Conservation (phyloP, 2,329 filamentous ascomycete genomes). For the Penicillium sp. region DNA sequence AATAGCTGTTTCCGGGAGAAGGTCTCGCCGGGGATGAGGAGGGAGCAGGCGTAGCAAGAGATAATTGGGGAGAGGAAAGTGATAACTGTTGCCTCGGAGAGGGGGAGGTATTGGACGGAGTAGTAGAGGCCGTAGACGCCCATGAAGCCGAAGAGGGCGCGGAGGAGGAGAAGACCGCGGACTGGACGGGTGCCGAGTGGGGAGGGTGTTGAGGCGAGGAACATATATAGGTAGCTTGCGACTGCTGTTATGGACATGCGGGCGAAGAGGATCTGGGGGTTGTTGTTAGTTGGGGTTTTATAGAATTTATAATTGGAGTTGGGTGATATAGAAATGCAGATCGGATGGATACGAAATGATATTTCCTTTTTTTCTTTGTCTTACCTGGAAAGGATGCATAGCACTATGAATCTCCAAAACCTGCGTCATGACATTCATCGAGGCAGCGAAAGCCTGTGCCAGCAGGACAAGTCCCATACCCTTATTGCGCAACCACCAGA, state of each 20-base stretch:
- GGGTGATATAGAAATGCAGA: neutral
- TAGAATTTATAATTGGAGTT: neutral
- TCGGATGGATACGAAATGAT: neutral
- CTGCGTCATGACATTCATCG: slow-evolving; percentile 82
- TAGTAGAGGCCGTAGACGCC: slow-evolving; percentile 79
- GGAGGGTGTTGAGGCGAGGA: slow-evolving; percentile 63
- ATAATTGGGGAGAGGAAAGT: slow-evolving; percentile 81
- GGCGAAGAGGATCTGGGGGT: slow-evolving; percentile 67
- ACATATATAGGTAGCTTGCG: slow-evolving; percentile 71
- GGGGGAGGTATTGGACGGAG: slow-evolving; percentile 72
- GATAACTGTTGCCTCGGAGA: slow-evolving; percentile 85
- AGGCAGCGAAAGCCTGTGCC: slow-evolving; percentile 75
- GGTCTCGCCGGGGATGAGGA: slow-evolving; percentile 68
- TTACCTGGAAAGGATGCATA: slow-evolving; percentile 74
- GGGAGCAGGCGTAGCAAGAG: slow-evolving; percentile 75
- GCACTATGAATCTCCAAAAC: slow-evolving; percentile 68
- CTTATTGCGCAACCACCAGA: slow-evolving; percentile 63
- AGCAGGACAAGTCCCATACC: slow-evolving; percentile 71
- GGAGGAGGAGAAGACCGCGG: slow-evolving; percentile 63
- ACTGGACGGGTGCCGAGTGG: slow-evolving; percentile 69
- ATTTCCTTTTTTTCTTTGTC: neutral
- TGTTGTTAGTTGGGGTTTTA: neutral
- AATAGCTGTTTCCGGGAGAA: slow-evolving; percentile 77
- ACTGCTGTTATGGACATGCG: slow-evolving; percentile 73
- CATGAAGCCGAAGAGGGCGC: slow-evolving; percentile 71